Conservation (phyloP, 2,329 filamentous ascomycete species). For the Colletotrichum neosansevieriae region DNA sequence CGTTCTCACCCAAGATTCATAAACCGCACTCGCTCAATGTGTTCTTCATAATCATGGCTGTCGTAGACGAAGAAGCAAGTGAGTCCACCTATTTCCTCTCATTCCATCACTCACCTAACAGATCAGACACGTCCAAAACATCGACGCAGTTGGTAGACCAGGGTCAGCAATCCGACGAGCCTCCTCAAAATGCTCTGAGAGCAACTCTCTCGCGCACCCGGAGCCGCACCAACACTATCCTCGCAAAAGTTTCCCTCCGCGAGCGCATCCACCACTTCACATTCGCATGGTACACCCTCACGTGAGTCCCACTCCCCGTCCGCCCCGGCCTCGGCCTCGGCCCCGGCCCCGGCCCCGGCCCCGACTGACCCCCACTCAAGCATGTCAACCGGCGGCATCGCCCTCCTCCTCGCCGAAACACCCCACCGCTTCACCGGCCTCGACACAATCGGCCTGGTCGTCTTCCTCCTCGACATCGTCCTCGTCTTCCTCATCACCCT, state of each 20-base stretch:
- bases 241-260: slow-evolving; percentile 40
- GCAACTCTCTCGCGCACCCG: slow-evolving; percentile 31
- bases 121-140: slow-evolving; percentile 14
- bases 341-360: background rate
- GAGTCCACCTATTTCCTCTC: background rate
- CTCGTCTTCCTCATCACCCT: slow-evolving; percentile 63
- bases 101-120: background rate
- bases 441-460: slow-evolving; percentile 63
- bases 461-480: slow-evolving; percentile 68
- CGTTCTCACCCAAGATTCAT: background rate
- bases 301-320: slow-evolving; percentile 20
- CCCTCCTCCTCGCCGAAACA: slow-evolving; percentile 62
- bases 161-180: slow-evolving; percentile 13
- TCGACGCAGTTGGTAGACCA: slow-evolving; percentile 9
- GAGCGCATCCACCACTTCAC: slow-evolving; percentile 55
- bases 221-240: slow-evolving; percentile 34
- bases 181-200: slow-evolving; percentile 28
- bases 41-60: background rate
- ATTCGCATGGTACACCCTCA: slow-evolving; percentile 68
- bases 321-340: background rate
- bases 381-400: slow-evolving; percentile 58
- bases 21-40: background rate
- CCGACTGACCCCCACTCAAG: slow-evolving; percentile 12
- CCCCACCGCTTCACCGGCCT: slow-evolving; percentile 68
- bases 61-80: slow-evolving; percentile 30